A percentile compares a stretch with the other conserved stretches of the same genome.
phyloP scores from a whole-genome alignment of 2,329 filamentous ascomycete species.

The Chlorencoelia australis region DNA sequence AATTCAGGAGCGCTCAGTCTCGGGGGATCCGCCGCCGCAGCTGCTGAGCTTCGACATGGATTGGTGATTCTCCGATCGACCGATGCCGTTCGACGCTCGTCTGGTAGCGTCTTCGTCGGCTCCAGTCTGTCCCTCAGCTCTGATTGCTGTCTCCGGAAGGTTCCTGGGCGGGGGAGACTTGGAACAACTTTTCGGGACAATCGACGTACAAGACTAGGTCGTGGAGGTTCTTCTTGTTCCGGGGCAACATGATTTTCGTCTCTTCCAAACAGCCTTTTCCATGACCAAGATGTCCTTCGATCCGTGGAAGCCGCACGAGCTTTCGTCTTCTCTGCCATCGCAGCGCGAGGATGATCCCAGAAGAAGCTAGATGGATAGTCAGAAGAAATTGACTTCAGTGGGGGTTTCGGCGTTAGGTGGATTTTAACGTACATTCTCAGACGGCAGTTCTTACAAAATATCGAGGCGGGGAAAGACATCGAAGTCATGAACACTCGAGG shows the following conservation, averaged over 20 bases:
- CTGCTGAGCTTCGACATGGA: constrained; percentile 17
- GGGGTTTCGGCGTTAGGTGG: too few species aligned
- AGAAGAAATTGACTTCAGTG: too few species aligned
- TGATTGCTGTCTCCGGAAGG: constrained; percentile 74
- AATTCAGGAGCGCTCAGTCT: constrained; percentile 25
- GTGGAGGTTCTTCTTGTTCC: constrained; percentile 10
- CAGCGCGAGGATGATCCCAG: constrained; percentile 15
- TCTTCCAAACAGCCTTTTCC: constrained; percentile 23
- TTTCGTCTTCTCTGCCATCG: constrained; percentile 21
- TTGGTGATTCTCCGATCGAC: constrained; percentile 38
- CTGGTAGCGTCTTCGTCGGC: constrained; percentile 50
- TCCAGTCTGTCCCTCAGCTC: constrained; percentile 67
- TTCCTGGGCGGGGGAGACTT: constrained; percentile 64
- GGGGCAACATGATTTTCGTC: constrained; percentile 19
- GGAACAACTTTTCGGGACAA: constrained; percentile 55
- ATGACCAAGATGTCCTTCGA: constrained; percentile 23
- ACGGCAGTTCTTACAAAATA: too few species aligned
- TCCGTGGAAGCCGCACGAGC: constrained; percentile 22
- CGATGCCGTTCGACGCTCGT: constrained; percentile 64
- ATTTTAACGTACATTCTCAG: too few species aligned
- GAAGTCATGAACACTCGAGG: too few species aligned
- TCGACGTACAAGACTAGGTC: constrained; percentile 22
- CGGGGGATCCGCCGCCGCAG: constrained; percentile 12
- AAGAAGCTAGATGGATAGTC: constrained; percentile 8
- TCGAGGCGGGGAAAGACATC: too few species aligned